These are phyloP conservation scores for Podila clonocystis DNA, from an alignment of 192 early-diverging fungal genomes.

Conservation along the genomic window DNA sequence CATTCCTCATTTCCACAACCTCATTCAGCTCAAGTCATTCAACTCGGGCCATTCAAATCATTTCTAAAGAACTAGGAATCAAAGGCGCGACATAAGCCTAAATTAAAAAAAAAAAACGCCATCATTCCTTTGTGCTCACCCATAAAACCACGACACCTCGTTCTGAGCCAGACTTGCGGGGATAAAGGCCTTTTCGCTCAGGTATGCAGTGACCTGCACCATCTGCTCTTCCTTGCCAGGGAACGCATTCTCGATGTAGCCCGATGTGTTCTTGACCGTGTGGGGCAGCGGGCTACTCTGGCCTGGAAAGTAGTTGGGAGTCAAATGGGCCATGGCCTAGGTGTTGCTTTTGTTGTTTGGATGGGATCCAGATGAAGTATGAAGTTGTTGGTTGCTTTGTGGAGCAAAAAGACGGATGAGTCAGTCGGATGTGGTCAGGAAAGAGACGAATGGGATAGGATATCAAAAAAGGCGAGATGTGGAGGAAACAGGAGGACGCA, in stretches of 20 bases:
- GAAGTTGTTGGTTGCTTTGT: not conserved
- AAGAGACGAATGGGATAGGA: not conserved
- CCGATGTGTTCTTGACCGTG: constrained; percentile 59
- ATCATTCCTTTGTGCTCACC: constrained; percentile 59
- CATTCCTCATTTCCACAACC: too few species aligned
- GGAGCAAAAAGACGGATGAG: not conserved
- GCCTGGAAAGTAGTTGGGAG: constrained; percentile 16
- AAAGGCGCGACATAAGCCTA: not conserved
- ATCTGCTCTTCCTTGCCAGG: constrained; percentile 95
- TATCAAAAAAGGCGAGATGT: too few species aligned
- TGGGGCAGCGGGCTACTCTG: constrained; percentile 26
- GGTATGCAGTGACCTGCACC: constrained; percentile 81
- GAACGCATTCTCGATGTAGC: constrained; percentile 88
- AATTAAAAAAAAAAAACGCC: not conserved
- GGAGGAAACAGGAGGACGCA: too few species aligned
- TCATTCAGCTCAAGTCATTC: too few species aligned
- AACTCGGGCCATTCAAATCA: not conserved
- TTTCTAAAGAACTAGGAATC: not conserved
- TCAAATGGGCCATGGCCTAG: constrained; percentile 25
- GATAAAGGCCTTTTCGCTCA: constrained; percentile 89
- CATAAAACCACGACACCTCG: constrained; percentile 97
- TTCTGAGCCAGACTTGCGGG: constrained; percentile 88
- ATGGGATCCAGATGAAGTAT: not conserved
- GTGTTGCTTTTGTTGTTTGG: not conserved
- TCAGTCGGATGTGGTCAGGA: too few species aligned